Percentiles rank a stretch among this genome's conserved stretches.
Evolutionary conservation across 2,329 filamentous ascomycete genomes (phyloP).

Genomic region (Curvularia sp.): DNA sequence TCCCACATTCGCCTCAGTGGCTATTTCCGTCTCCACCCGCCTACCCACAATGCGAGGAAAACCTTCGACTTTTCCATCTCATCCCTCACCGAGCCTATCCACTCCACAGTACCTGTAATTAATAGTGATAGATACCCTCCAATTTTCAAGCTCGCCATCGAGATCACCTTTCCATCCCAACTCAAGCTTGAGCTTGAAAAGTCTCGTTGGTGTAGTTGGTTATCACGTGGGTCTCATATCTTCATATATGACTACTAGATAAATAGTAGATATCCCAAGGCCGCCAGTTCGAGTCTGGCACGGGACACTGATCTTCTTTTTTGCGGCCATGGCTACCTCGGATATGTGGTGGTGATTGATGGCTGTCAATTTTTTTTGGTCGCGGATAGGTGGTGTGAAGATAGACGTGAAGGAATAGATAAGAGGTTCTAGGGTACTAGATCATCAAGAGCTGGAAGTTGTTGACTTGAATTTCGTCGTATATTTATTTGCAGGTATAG

Average conservation of each 20-base stretch:
- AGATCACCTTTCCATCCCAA: neutral
- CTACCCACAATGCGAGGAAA: neutral
- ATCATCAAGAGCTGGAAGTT: neutral
- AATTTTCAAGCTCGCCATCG: neutral
- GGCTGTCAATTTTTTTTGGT: neutral
- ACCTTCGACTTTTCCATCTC: neutral
- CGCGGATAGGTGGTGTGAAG: neutral
- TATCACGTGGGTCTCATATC: slow-evolving; percentile 22
- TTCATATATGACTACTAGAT: slow-evolving; percentile 7
- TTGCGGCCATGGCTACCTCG: neutral
- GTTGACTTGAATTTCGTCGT: neutral
- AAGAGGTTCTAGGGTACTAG: neutral
- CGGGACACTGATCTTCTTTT: slow-evolving; percentile 13
- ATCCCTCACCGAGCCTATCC: neutral
- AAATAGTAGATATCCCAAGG: slow-evolving; percentile 16
- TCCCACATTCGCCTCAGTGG: neutral
- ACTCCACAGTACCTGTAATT: too few species aligned
- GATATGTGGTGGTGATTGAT: too few species aligned
- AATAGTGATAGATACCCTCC: rapidly evolving
- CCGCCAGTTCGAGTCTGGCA: slow-evolving; percentile 19
- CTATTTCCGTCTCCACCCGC: neutral
- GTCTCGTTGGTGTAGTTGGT: slow-evolving; percentile 21
- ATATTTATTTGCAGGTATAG: too few species aligned
- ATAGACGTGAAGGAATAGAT: neutral
- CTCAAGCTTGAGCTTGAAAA: slow-evolving; percentile 9